phyloP scores from a whole-genome alignment of 108 stramenopile species.

The Conticribra guillardii region DNA sequence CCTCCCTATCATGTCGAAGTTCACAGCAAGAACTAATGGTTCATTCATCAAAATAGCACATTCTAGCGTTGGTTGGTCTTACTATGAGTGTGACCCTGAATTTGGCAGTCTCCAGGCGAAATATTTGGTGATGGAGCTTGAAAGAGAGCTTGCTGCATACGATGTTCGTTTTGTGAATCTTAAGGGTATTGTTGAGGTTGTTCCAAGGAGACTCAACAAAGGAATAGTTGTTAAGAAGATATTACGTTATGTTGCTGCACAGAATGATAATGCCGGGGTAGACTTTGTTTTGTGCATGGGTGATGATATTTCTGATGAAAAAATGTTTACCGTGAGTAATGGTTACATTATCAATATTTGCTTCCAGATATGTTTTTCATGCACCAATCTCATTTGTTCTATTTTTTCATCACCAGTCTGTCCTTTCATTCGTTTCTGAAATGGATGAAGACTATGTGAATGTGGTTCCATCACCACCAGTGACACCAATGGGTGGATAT shows the following conservation, averaged over 20 bases:
- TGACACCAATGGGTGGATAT: slow-evolving; percentile 20
- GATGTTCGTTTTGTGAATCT: slow-evolving; percentile 62
- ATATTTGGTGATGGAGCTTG: slow-evolving; percentile 64
- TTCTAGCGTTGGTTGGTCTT: slow-evolving; percentile 71
- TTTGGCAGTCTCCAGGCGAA: slow-evolving; percentile 76
- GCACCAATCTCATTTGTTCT: not conserved
- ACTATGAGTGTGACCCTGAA: slow-evolving; percentile 81
- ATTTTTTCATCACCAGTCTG: slow-evolving; percentile 37
- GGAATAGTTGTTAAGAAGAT: slow-evolving; percentile 50
- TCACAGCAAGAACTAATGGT: slow-evolving; percentile 64
- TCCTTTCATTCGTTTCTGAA: slow-evolving; percentile 82
- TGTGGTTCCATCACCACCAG: slow-evolving; percentile 42
- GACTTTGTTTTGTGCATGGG: slow-evolving; percentile 67
- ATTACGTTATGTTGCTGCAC: slow-evolving; percentile 31
- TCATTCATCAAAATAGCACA: slow-evolving; percentile 47
- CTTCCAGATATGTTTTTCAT: not conserved
- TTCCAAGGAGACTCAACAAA: slow-evolving; percentile 47
- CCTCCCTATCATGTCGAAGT: slow-evolving; percentile 67
- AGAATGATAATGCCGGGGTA: slow-evolving; percentile 22
- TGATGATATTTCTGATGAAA: slow-evolving; percentile 69
- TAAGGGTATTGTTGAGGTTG: slow-evolving; percentile 49
- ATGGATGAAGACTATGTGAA: slow-evolving; percentile 48
- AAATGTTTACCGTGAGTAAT: slow-evolving; percentile 59
- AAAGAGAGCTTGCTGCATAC: slow-evolving; percentile 55
- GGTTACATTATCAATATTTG: not conserved